These are phyloP conservation scores for Crithidia expoeki DNA, from an alignment of 208 protist species.

Conservation along the genomic window DNA sequence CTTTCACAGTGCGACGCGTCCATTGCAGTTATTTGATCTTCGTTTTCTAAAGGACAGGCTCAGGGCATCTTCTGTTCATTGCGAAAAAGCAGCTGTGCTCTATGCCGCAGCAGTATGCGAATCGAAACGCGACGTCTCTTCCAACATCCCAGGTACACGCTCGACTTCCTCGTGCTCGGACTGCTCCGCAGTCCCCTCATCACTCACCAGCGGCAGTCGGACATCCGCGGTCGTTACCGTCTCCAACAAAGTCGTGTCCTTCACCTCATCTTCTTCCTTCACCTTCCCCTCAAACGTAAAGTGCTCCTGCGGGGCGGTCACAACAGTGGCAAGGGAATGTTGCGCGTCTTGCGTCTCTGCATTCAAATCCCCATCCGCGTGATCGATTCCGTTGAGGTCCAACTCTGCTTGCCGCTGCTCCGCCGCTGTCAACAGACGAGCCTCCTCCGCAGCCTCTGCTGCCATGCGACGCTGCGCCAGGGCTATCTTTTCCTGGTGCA, in stretches of 20 bases:
- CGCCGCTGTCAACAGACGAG: slow-evolving; percentile 25
- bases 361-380: not conserved
- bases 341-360: slow-evolving; percentile 6
- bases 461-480: slow-evolving; percentile 42
- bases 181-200: not conserved
- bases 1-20: too few species aligned
- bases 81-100: too few species aligned
- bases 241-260: slow-evolving; percentile 4
- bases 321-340: not conserved
- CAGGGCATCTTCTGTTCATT: too few species aligned
- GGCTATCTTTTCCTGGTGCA: slow-evolving; percentile 41
- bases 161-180: not conserved
- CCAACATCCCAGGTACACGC: too few species aligned
- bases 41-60: too few species aligned
- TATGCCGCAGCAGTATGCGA: too few species aligned
- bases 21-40: too few species aligned
- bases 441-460: slow-evolving; percentile 45
- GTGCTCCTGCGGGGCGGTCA: not conserved
- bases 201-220: slow-evolving; percentile 1
- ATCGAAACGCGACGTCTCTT: too few species aligned
- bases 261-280: slow-evolving; percentile 14
- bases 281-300: slow-evolving; percentile 13
- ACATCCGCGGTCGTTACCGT: not conserved
- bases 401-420: slow-evolving; percentile 36
- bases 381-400: slow-evolving; percentile 13